Percentiles rank a stretch among this genome's conserved stretches.
Conservation (phyloP, 495 filamentous ascomycete species). For the Venustampulla echinocandica region DNA sequence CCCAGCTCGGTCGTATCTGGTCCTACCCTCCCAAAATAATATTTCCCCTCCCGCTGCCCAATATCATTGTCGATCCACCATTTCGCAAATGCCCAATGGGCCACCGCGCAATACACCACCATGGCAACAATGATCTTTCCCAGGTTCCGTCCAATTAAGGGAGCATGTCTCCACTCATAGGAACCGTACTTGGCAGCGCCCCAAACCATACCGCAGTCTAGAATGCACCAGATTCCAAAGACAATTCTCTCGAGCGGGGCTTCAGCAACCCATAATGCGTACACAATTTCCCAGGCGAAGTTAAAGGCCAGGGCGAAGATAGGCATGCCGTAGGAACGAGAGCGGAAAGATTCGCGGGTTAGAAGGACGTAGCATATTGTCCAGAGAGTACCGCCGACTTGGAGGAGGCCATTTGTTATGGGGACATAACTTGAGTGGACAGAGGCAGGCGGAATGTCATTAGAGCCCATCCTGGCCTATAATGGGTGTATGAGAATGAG, state of each 20-base stretch:
- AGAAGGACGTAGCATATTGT: constrained; percentile 35
- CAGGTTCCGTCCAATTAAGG: constrained; percentile 29
- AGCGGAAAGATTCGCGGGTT: constrained; percentile 27
- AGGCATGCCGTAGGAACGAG: constrained; percentile 39
- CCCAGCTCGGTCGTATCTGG: constrained; percentile 37
- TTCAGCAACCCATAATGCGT: constrained; percentile 33
- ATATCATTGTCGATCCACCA: constrained; percentile 34
- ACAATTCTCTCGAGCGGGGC: constrained; percentile 29
- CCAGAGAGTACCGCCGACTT: constrained; percentile 33
- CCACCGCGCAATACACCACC: constrained; percentile 21
- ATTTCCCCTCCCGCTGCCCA: constrained; percentile 28
- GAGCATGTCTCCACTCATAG: constrained; percentile 28
- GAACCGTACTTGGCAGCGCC: constrained; percentile 28
- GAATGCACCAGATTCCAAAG: constrained; percentile 33
- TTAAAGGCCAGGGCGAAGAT: constrained; percentile 35
- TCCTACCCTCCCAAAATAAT: constrained; percentile 27
- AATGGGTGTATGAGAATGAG: no score
- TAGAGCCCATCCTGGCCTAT: constrained; percentile 31
- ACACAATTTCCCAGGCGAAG: constrained; percentile 37
- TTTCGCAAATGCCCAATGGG: constrained; percentile 27
- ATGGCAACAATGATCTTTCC: constrained; percentile 25
- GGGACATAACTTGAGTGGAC: constrained; percentile 28
- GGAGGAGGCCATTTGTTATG: constrained; percentile 29
- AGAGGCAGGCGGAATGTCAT: constrained; percentile 30
- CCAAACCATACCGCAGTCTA: constrained; percentile 35